Conservation (phyloP, 164 flowering plant species). For the Warburgia ugandensis region DNA sequence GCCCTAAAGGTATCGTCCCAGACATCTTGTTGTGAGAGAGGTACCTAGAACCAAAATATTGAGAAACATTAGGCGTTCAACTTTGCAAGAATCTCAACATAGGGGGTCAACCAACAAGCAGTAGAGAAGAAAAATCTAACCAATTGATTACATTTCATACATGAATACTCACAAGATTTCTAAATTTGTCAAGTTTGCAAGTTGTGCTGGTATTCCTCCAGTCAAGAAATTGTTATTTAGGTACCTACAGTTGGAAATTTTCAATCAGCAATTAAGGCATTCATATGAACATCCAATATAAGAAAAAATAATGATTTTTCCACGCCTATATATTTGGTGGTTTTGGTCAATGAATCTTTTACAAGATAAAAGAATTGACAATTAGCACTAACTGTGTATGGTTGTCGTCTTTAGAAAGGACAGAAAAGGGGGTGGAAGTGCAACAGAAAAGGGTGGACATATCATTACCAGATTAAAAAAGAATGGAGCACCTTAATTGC, state of each 20-base stretch:
- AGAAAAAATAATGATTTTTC: too few relatives aligned
- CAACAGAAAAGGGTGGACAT: too few relatives aligned
- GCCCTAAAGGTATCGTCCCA: conserved; percentile 64
- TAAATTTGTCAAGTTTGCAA: conserved; percentile 80
- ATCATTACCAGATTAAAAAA: too few relatives aligned
- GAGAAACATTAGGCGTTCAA: conserved; percentile 9
- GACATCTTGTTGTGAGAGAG: conserved; percentile 90
- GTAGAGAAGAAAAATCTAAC: background rate
- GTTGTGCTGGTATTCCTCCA: conserved; percentile 91
- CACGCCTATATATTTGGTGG: too few relatives aligned
- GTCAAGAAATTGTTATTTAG: conserved; percentile 81
- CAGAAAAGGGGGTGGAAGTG: too few relatives aligned
- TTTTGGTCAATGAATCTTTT: too few relatives aligned
- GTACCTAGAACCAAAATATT: conserved; percentile 46
- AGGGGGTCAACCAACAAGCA: background rate
- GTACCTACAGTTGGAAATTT: conserved; percentile 39
- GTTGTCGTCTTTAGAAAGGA: too few relatives aligned
- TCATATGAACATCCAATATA: too few relatives aligned
- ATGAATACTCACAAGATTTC: conserved; percentile 34
- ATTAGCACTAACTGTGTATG: too few relatives aligned
- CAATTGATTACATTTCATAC: too few relatives aligned
- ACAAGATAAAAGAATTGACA: too few relatives aligned
- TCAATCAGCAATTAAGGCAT: background rate
- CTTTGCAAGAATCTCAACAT: background rate
- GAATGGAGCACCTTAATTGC: too few relatives aligned